phyloP scores from a whole-genome alignment of 2,329 filamentous ascomycete genomes.

The Pseudocercospora macadamiae region DNA sequence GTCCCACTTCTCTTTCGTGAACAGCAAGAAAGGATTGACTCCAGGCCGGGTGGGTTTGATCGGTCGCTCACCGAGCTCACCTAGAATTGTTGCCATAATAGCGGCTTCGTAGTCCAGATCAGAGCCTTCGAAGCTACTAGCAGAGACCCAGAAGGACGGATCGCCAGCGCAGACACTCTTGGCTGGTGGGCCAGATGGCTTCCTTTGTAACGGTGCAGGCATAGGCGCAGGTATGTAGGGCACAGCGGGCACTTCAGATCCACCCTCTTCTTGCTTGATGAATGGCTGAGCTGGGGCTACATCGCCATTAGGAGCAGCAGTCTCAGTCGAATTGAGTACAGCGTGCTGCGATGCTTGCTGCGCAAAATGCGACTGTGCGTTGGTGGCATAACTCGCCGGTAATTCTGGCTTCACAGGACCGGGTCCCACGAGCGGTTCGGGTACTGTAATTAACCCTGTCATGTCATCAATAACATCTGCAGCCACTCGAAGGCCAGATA shows the following conservation, averaged over 20 bases:
- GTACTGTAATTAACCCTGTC: conserved; percentile 78
- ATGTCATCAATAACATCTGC: conserved; percentile 81
- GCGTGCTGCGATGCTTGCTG: not conserved
- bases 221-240: conserved; percentile 4
- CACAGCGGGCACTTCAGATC: not conserved
- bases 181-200: conserved; percentile 29
- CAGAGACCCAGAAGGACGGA: conserved; percentile 37
- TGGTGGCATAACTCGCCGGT: conserved; percentile 26
- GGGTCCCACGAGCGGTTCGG: conserved; percentile 72
- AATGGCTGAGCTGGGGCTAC: conserved; percentile 8
- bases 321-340: not conserved
- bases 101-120: conserved; percentile 59
- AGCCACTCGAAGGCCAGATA: conserved; percentile 88
- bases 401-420: conserved; percentile 45
- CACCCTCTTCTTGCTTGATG: conserved; percentile 35
- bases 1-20: conserved; percentile 74
- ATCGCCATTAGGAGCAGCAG: not conserved
- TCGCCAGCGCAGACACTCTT: conserved; percentile 38
- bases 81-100: conserved; percentile 59
- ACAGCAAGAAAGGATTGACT: conserved; percentile 86
- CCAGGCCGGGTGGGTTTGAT: conserved; percentile 71
- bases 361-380: not conserved
- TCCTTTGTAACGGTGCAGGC: conserved; percentile 14
- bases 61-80: conserved; percentile 73
- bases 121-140: conserved; percentile 35